These are phyloP conservation scores for Phytophthora fragariae DNA, from an alignment of 352 stramenopile species.

Conservation along the genomic window DNA sequence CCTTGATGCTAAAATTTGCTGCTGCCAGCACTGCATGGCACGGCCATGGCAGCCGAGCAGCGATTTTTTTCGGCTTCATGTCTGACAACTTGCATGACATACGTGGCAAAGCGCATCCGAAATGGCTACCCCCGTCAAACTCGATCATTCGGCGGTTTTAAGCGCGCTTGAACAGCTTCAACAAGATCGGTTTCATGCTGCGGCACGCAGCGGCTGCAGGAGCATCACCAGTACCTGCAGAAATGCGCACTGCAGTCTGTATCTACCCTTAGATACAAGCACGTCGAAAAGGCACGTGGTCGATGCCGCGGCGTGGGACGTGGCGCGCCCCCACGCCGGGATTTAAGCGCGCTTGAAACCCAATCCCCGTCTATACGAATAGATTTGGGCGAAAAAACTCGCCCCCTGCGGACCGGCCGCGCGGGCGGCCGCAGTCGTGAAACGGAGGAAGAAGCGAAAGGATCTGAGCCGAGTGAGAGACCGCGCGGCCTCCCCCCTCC, in stretches of 20 bases:
- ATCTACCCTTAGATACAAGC: neutral
- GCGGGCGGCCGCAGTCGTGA: slow-evolving; percentile 68
- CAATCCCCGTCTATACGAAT: slow-evolving; percentile 23
- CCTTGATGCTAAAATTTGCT: slow-evolving; percentile 23
- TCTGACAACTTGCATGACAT: slow-evolving; percentile 1
- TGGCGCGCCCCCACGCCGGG: too few relatives aligned
- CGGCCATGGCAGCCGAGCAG: slow-evolving; percentile 9
- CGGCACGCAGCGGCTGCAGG: neutral
- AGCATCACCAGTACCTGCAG: neutral
- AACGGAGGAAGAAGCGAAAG: slow-evolving; percentile 66
- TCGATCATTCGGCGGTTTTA: slow-evolving; percentile 19
- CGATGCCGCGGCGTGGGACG: too few relatives aligned
- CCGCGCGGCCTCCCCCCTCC: slow-evolving; percentile 21
- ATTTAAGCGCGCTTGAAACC: slow-evolving; percentile 42
- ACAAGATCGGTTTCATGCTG: slow-evolving; percentile 14
- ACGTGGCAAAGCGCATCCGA: slow-evolving; percentile 25
- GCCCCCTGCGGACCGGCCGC: slow-evolving; percentile 30
- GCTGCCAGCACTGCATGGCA: slow-evolving; percentile 1
- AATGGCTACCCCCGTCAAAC: slow-evolving; percentile 34
- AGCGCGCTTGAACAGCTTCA: slow-evolving; percentile 46
- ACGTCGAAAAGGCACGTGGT: neutral
- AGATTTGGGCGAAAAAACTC: slow-evolving; percentile 35
- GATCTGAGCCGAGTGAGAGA: slow-evolving; percentile 35
- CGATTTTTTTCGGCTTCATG: neutral
- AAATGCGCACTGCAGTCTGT: neutral